Conservation (phyloP, 2,329 filamentous ascomycete species). For the Monosporascus sp. region DNA sequence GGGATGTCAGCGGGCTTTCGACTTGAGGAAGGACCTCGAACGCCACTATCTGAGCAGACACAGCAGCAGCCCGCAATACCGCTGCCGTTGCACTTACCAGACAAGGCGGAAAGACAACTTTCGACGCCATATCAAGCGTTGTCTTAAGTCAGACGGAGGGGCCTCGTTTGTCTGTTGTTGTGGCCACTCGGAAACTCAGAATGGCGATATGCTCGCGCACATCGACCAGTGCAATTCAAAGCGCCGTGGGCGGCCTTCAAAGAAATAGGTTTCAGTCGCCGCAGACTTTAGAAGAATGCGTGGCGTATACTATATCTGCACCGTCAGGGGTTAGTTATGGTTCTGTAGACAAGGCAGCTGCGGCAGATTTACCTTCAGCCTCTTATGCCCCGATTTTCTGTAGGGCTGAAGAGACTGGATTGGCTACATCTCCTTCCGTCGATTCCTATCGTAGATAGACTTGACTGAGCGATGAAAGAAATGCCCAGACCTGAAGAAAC, state of each 20-base stretch:
- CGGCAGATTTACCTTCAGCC: no score
- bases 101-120: neutral
- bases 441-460: no score
- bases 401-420: no score
- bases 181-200: neutral
- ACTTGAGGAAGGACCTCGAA: neutral
- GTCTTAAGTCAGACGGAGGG: neutral
- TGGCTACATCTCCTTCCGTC: no score
- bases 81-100: neutral
- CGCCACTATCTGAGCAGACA: neutral
- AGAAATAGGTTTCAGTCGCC: neutral
- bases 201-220: neutral
- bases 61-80: neutral
- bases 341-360: no score
- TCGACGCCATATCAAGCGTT: neutral
- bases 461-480: no score
- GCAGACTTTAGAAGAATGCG: neutral
- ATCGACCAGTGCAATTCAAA: neutral
- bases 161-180: neutral
- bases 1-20: neutral
- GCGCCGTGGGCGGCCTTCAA: neutral
- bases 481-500: no score
- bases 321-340: no score
- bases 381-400: no score
- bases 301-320: no score